Percentiles rank a stretch among this genome's conserved stretches.
Conservation (phyloP, 805 yeast genomes). For the Candida andamanensis region DNA sequence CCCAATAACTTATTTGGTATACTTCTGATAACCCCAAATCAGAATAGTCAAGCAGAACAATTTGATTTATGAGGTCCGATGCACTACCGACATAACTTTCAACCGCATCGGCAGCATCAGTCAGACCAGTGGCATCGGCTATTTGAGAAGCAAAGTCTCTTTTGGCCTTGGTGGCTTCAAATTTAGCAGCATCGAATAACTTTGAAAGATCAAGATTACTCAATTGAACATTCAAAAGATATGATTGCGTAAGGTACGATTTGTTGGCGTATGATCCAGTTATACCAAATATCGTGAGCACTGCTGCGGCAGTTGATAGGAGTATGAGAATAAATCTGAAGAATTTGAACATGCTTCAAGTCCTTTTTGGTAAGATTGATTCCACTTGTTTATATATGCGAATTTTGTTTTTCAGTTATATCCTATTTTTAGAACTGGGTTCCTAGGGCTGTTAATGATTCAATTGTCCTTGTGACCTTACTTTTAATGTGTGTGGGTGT, state of each 20-base stretch:
- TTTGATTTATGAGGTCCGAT: slow-evolving; percentile 7
- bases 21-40: slow-evolving; percentile 39
- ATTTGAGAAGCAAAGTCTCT: slow-evolving; percentile 13
- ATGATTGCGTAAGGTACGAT: slow-evolving; percentile 28
- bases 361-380: not conserved
- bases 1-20: slow-evolving; percentile 38
- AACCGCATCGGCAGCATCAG: slow-evolving; percentile 5
- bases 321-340: slow-evolving; percentile 30
- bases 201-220: slow-evolving; percentile 27
- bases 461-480: not conserved
- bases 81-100: slow-evolving; percentile 1
- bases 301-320: slow-evolving; percentile 25
- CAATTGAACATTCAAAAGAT: slow-evolving; percentile 32
- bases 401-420: slow-evolving; percentile 1
- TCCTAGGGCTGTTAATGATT: too few species aligned
- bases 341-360: slow-evolving; percentile 22
- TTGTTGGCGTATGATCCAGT: slow-evolving; percentile 35
- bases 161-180: slow-evolving; percentile 8
- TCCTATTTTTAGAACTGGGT: not conserved
- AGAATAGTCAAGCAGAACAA: slow-evolving; percentile 14
- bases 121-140: slow-evolving; percentile 9
- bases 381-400: too few species aligned
- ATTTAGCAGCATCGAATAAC: slow-evolving; percentile 16
- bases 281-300: slow-evolving; percentile 32
- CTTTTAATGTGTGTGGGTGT: too few species aligned